Conservation (phyloP, 306 rosid genomes). For the Canavalia gladiata region DNA sequence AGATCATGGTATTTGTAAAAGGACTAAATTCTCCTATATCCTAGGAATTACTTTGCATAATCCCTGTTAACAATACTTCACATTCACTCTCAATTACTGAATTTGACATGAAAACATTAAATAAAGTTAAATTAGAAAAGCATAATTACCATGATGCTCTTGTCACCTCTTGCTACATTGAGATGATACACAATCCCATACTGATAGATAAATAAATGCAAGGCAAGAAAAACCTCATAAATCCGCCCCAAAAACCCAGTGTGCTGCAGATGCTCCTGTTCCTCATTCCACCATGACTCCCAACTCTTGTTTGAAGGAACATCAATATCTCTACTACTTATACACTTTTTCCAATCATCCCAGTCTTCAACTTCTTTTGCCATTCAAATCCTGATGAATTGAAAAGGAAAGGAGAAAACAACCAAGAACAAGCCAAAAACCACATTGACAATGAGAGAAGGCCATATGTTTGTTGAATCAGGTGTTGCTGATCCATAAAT, state of each 20-base stretch:
- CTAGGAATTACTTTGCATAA: not conserved
- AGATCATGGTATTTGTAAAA: conserved; percentile 12
- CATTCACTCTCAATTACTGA: conserved; percentile 18
- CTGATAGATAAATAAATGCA: conserved; percentile 88
- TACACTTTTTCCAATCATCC: conserved; percentile 99
- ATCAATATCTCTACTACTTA: conserved; percentile 83
- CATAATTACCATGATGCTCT: conserved; percentile 73
- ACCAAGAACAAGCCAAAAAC: conserved; percentile 84
- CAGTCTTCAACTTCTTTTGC: conserved; percentile 99
- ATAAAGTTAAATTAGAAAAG: conserved; percentile 38
- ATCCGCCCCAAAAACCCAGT: conserved; percentile 76
- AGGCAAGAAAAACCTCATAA: conserved; percentile 73
- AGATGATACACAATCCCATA: conserved; percentile 96
- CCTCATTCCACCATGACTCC: conserved; percentile 99
- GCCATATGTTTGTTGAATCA: conserved; percentile 50
- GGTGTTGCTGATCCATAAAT: conserved; percentile 74
- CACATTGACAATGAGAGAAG: conserved; percentile 82
- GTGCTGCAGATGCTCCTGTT: conserved; percentile 91
- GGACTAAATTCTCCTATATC: not conserved
- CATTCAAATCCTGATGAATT: conserved; percentile 99
- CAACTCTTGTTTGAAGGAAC: conserved; percentile 94
- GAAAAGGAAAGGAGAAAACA: conserved; percentile 93
- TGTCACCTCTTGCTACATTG: conserved; percentile 72
- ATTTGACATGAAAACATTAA: conserved; percentile 39
- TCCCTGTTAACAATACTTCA: conserved; percentile 2